phyloP scores from a whole-genome alignment of 2,329 filamentous ascomycete genomes.

The Colletotrichum viniferum region DNA sequence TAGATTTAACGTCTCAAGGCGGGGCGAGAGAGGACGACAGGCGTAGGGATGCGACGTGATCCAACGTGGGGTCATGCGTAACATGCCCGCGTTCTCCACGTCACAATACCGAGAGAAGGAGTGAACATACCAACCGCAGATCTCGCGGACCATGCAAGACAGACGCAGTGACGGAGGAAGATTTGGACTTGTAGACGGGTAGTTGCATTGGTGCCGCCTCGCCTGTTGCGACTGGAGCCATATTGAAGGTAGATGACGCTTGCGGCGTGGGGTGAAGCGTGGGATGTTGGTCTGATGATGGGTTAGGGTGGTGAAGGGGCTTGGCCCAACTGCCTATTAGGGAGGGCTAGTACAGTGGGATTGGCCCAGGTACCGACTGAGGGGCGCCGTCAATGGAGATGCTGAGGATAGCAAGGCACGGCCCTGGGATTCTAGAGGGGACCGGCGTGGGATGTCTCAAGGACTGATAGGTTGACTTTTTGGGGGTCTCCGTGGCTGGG shows the following conservation, averaged over 20 bases:
- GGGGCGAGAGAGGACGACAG: neutral
- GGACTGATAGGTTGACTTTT: constrained; percentile 20
- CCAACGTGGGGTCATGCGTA: constrained; percentile 31
- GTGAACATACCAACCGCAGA: constrained; percentile 57
- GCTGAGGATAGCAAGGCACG: constrained; percentile 1
- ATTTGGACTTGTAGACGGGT: constrained; percentile 44
- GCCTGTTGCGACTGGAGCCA: constrained; percentile 56
- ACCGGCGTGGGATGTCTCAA: constrained; percentile 18
- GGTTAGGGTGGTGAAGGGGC: constrained; percentile 17
- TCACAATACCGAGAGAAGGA: neutral
- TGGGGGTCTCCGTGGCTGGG: neutral
- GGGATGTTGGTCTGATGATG: constrained; percentile 27
- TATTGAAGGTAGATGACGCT: constrained; percentile 33
- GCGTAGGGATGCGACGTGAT: constrained; percentile 4
- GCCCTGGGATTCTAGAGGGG: constrained; percentile 9
- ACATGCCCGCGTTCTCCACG: constrained; percentile 24
- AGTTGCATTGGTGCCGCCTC: constrained; percentile 48
- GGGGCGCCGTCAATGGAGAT: neutral
- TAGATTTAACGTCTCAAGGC: constrained; percentile 16
- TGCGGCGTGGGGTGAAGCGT: constrained; percentile 38
- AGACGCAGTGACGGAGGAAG: constrained; percentile 53
- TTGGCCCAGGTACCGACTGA: constrained; percentile 14
- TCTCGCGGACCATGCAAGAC: constrained; percentile 63
- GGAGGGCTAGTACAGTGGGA: constrained; percentile 16
- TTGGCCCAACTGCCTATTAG: constrained; percentile 24